These are phyloP conservation scores for Fusarium drepaniforme DNA, from an alignment of 2,329 filamentous ascomycete species.

Conservation along the genomic window DNA sequence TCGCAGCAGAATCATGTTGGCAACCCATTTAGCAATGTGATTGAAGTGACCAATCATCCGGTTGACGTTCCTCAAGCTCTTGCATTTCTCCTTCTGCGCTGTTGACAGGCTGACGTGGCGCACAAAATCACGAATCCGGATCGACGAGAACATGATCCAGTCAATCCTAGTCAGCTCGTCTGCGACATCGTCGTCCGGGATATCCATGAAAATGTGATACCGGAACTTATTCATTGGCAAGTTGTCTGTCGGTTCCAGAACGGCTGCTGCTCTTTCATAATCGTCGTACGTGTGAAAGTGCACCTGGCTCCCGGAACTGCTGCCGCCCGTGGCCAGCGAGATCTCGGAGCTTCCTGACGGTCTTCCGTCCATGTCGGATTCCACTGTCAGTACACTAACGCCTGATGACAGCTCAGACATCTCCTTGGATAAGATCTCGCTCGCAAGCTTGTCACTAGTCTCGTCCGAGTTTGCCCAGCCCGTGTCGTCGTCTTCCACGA, in stretches of 20 bases:
- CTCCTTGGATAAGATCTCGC: conserved; percentile 53
- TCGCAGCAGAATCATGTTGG: conserved; percentile 86
- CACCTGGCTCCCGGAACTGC: conserved; percentile 58
- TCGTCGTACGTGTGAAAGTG: conserved; percentile 78
- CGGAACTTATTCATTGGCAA: conserved; percentile 84
- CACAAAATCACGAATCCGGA: conserved; percentile 91
- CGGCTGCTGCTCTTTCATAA: conserved; percentile 82
- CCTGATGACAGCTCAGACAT: conserved; percentile 55
- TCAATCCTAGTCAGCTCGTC: conserved; percentile 95
- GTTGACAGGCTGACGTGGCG: conserved; percentile 85
- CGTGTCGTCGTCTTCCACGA: conserved; percentile 89
- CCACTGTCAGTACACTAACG: conserved; percentile 62
- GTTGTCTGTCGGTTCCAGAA: conserved; percentile 76
- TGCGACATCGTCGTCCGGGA: conserved; percentile 85
- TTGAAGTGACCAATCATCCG: conserved; percentile 96
- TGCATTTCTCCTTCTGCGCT: conserved; percentile 79
- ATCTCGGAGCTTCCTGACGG: conserved; percentile 61
- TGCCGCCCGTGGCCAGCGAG: conserved; percentile 55
- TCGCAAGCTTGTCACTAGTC: conserved; percentile 49
- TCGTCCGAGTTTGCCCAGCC: conserved; percentile 91
- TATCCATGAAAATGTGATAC: conserved; percentile 92
- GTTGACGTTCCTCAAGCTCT: conserved; percentile 86
- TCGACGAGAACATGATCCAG: conserved; percentile 98
- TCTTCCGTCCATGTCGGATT: conserved; percentile 58
- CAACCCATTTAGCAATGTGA: conserved; percentile 84